Evolutionary conservation across 129 eudicot genomes (phyloP).

Genomic region (Smallanthus sonchifolius): DNA sequence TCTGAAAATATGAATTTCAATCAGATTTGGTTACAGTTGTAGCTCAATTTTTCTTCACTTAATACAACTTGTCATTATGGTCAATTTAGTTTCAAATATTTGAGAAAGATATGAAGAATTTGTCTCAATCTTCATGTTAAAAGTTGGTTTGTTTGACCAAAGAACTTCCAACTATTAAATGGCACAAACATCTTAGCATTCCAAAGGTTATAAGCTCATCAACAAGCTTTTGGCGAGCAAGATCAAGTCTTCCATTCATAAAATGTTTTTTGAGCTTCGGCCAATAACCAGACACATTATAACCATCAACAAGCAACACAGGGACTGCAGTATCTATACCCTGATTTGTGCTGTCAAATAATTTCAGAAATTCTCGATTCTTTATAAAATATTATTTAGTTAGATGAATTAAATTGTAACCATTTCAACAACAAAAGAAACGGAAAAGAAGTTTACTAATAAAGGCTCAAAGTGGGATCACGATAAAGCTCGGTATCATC

Average conservation of each 20-base stretch:
- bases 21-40: not conserved
- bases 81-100: not conserved
- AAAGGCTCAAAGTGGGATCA: conserved; percentile 76
- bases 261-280: conserved; percentile 88
- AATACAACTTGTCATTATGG: not conserved
- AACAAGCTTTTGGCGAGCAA: conserved; percentile 89
- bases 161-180: not conserved
- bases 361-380: conserved; percentile 12
- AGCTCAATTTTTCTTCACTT: not conserved
- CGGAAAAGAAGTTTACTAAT: conserved; percentile 46
- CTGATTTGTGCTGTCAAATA: conserved; percentile 62
- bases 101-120: not conserved
- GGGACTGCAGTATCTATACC: conserved; percentile 66
- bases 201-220: conserved; percentile 83
- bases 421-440: not conserved
- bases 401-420: not conserved
- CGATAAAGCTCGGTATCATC: conserved; percentile 61
- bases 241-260: conserved; percentile 69
- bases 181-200: conserved; percentile 68
- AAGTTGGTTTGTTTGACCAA: not conserved
- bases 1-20: not conserved
- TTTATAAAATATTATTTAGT: not conserved
- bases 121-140: not conserved
- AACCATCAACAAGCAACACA: conserved; percentile 97
- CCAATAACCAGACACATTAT: conserved; percentile 97